Evolutionary conservation across 148 eudicot genomes (phyloP), one percentile per base, ranked within the genome.

Genomic region (Pouteria glomerata): DNA sequence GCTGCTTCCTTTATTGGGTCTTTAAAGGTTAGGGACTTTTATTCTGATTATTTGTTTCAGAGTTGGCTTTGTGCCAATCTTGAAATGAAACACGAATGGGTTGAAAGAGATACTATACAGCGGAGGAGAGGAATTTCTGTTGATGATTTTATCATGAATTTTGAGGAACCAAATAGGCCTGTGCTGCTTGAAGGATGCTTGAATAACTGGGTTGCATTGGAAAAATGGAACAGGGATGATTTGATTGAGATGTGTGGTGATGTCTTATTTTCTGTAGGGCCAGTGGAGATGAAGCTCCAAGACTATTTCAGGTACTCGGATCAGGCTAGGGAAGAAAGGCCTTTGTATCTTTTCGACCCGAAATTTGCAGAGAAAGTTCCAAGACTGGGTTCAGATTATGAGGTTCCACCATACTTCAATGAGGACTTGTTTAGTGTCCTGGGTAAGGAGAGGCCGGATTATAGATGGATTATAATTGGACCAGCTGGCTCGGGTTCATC

Each of bases 1-100:
- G 73, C 53, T 69, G 71, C 71, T 72, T 63, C 79, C 13, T 50
- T 42, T 39, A 37, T 73, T 35, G 80, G 79, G 47, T 74, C 62
- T 41, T 82, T 95, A 75, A 73, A 50, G 58, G 79, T 95, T 73
- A 80, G 84, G 60, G 96, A 95, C 73, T 95, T 95, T 66, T 95
- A 91, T 75, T 89, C 96, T 65, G 98, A 95, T 88, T 95, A 88
- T 80, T 68, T 95, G 87, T 95, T 95, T 60, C 98, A 95, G 66
- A 95, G 98, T 68, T 95, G 98, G 98, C 80, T 95, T 7, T 95
- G 98, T 88, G 98, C 98, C 33, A 91, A 89, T 76, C 96, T 95
- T 74, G 98, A 91, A 78, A 95, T 95, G 97, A 95, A 85, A 68
- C 84, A 78, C 30, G 96, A 95, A 44, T 95, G 98, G 98, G 74